Evolutionary conservation across 2,329 filamentous ascomycete species (phyloP).

Genomic region (Colletotrichum acutatum): DNA sequence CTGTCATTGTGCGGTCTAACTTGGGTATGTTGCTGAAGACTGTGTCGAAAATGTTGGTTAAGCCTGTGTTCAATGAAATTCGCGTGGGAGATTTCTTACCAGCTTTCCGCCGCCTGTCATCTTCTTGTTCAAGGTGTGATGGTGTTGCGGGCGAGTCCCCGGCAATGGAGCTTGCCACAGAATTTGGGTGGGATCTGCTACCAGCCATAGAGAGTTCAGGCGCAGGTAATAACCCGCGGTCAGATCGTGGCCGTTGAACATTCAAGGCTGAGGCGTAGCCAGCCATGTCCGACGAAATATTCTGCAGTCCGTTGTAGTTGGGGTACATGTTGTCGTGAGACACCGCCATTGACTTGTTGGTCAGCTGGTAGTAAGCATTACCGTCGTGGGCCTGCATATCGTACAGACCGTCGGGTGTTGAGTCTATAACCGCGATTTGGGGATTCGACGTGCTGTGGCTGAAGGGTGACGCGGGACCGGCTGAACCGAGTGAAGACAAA

Average conservation of each 20-base stretch:
- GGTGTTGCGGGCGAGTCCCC: conserved; percentile 71
- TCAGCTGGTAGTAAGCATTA: conserved; percentile 58
- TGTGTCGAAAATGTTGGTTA: conserved; percentile 50
- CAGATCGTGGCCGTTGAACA: conserved; percentile 51
- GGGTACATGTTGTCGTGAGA: conserved; percentile 50
- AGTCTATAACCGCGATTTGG: conserved; percentile 66
- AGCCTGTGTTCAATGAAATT: conserved; percentile 11
- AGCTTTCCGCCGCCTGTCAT: conserved; percentile 61
- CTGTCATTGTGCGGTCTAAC: conserved; percentile 86
- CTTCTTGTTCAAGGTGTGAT: conserved; percentile 60
- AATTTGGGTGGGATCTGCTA: conserved; percentile 61
- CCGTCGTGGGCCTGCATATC: conserved; percentile 53
- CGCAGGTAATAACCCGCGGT: conserved; percentile 55
- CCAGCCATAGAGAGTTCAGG: conserved; percentile 56
- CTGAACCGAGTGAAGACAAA: conserved; percentile 68
- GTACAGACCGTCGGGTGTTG: conserved; percentile 57
- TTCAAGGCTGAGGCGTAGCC: conserved; percentile 53
- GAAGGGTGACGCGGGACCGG: conserved; percentile 70
- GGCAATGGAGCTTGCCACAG: conserved; percentile 66
- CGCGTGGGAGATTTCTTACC: conserved; percentile 56
- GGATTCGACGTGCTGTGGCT: conserved; percentile 66
- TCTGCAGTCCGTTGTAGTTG: conserved; percentile 53
- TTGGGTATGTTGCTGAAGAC: conserved; percentile 69
- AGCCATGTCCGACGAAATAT: conserved; percentile 50
- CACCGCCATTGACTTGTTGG: conserved; percentile 53